Evolutionary conservation across 108 stramenopile species (phyloP).

Genomic region (Cyclotella atomus): DNA sequence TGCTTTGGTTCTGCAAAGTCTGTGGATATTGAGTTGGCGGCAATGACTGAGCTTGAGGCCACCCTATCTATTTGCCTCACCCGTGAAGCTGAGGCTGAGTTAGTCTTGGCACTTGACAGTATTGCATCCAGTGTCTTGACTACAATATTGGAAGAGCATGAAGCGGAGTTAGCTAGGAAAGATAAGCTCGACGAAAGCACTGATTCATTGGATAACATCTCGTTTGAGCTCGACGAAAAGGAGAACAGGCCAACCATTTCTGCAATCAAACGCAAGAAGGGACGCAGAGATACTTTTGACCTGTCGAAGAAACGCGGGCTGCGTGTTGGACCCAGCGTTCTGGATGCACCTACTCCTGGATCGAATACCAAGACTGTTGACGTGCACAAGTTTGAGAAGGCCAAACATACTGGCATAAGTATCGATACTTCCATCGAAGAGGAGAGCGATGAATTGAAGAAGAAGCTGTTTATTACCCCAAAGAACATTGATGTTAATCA

Average conservation of each 20-base stretch:
- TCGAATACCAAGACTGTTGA: neutral
- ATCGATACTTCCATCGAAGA: neutral
- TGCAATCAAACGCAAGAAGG: neutral
- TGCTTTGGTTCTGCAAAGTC: neutral
- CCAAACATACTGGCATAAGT: neutral
- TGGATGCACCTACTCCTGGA: neutral
- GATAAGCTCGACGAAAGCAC: neutral
- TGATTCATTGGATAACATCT: neutral
- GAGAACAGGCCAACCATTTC: neutral
- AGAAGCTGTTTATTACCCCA: neutral
- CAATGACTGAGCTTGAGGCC: too few relatives aligned
- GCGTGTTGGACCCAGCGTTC: neutral
- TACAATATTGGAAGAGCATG: neutral
- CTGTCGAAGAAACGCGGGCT: conserved; percentile 26
- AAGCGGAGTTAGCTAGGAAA: neutral
- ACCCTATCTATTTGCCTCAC: conserved; percentile 2
- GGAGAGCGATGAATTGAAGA: neutral
- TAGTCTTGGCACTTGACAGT: conserved; percentile 7
- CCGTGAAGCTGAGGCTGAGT: neutral
- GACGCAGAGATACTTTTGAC: conserved; percentile 42
- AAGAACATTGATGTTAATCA: neutral
- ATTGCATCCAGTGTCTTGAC: neutral
- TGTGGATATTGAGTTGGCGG: neutral
- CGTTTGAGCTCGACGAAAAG: too few relatives aligned
- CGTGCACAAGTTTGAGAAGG: neutral